Percentiles rank a stretch among this genome's conserved stretches.
Conservation (phyloP, 768 basidiomycete species). For the Tricholoma hemisulphureum region DNA sequence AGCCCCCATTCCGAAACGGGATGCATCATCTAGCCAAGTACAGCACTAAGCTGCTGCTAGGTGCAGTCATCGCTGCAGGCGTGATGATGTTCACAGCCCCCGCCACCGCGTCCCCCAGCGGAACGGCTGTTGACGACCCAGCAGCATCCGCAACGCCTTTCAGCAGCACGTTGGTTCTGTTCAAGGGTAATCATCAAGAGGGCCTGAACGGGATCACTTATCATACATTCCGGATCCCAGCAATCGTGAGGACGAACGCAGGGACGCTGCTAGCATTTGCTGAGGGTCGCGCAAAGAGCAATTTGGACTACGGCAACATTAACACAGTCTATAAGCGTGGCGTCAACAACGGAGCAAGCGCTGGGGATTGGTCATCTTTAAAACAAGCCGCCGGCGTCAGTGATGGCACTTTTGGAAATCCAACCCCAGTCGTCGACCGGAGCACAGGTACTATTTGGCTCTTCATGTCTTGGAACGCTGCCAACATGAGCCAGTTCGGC, state of each 20-base stretch:
- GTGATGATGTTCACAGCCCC: too few relatives aligned
- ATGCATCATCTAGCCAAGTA: too few relatives aligned
- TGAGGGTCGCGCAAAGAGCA: not conserved
- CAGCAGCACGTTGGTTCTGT: not conserved
- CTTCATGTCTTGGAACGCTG: slow-evolving; percentile 1
- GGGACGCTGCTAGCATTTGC: not conserved
- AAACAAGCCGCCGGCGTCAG: not conserved
- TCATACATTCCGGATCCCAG: slow-evolving; percentile 1
- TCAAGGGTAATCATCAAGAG: not conserved
- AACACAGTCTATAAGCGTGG: slow-evolving; percentile 1
- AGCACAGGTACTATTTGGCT: slow-evolving; percentile 1
- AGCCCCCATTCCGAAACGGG: too few relatives aligned
- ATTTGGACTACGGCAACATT: slow-evolving; percentile 2
- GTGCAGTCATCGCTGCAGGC: too few relatives aligned
- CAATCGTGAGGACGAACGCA: not conserved
- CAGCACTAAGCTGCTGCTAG: too few relatives aligned
- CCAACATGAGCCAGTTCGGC: not conserved
- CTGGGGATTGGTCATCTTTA: not conserved
- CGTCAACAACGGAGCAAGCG: not conserved
- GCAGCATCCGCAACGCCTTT: not conserved
- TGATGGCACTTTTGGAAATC: not conserved
- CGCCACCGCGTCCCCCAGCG: too few relatives aligned
- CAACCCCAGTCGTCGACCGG: not conserved
- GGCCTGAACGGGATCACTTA: not conserved
- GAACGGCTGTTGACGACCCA: not conserved